Evolutionary conservation across 2,329 filamentous ascomycete genomes (phyloP).

Genomic region (Talaromyces sp.): DNA sequence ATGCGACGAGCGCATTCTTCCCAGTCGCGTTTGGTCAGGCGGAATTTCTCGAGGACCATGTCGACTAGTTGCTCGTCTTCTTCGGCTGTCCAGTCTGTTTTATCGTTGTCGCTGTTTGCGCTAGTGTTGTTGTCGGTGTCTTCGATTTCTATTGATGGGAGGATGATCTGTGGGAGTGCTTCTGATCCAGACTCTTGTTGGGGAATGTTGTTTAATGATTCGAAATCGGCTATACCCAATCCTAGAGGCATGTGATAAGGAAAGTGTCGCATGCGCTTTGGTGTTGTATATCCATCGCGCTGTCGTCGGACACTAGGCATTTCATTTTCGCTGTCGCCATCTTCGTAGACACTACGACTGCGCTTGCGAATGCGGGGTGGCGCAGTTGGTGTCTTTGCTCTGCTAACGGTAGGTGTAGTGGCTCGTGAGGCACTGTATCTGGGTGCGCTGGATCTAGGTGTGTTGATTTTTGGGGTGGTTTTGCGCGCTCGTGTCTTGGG

Average conservation of each 20-base stretch:
- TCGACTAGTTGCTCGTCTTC: slow-evolving; percentile 46
- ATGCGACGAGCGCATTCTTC: slow-evolving; percentile 46
- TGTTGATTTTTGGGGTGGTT: slow-evolving; percentile 24
- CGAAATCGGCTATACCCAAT: slow-evolving; percentile 45
- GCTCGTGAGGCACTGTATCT: neutral
- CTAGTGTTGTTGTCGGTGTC: slow-evolving; percentile 22
- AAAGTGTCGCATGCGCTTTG: slow-evolving; percentile 45
- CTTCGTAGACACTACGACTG: slow-evolving; percentile 34
- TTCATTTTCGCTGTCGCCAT: slow-evolving; percentile 25
- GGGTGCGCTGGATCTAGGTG: neutral
- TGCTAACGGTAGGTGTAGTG: neutral
- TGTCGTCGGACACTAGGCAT: slow-evolving; percentile 3
- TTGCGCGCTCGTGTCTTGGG: slow-evolving; percentile 31
- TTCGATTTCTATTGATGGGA: slow-evolving; percentile 39
- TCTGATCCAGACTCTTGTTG: slow-evolving; percentile 22
- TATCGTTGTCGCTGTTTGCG: slow-evolving; percentile 16
- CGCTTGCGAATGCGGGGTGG: slow-evolving; percentile 41
- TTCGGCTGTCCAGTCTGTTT: slow-evolving; percentile 37
- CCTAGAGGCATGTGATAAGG: slow-evolving; percentile 48
- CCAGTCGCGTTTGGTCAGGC: slow-evolving; percentile 46
- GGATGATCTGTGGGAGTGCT: slow-evolving; percentile 25
- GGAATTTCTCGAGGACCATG: slow-evolving; percentile 46
- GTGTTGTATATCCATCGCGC: slow-evolving; percentile 39
- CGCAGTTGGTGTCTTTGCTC: slow-evolving; percentile 25
- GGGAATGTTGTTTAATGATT: slow-evolving; percentile 32